Base-by-base conservation (phyloP, 140 eudicot genomes). In the Stevia rebaudiana region DNA sequence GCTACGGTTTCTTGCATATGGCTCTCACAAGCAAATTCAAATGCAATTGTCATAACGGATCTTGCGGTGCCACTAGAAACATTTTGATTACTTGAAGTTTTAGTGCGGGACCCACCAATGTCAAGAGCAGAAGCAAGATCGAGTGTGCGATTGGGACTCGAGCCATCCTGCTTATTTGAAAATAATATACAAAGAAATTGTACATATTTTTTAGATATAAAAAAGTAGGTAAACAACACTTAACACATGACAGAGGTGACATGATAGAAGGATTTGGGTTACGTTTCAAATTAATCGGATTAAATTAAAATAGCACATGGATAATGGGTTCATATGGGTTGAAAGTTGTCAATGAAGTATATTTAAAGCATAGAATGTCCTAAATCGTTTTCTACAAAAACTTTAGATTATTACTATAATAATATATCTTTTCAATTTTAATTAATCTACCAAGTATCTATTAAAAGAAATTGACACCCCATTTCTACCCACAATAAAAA, bases 81-180 rank as follows among this genome's bases (percentile, higher is more conserved):
- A n/a, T 76, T 53, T 6, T 63, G 64, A 17, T 81, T 71, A 31
- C 80, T 81, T 18, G 84, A 48, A 18, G 35, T 19, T 9, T 71
- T 82, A 30, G 70, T 53, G 24, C 77, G 69, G 31, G 81, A 62
- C 50, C 81, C 78, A 11, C 94, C 86, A 43, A 82, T 82, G 28
- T 88, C 95, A 33, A 88, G 94, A 23, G 94, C 74, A 9, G 95
- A 88, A 23, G 95, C 86, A 50, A 88, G 75, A 68, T 84, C 95
- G 48, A 88, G 81, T 42, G 94, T 87, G 54, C 86, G 87, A 57
- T 57, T 71, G 22, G 76, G 77, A 21, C 66, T 71, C 16, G 71
- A 61, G 36, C 52, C 62, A 35, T 62, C 76, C 78, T 75, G 74
- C 46, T 15, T 31, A 16, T 71, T 61, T 56, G n/a, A 17, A 28